Evolutionary conservation across 805 yeast species (phyloP).

Genomic region (Candida golubevii): DNA sequence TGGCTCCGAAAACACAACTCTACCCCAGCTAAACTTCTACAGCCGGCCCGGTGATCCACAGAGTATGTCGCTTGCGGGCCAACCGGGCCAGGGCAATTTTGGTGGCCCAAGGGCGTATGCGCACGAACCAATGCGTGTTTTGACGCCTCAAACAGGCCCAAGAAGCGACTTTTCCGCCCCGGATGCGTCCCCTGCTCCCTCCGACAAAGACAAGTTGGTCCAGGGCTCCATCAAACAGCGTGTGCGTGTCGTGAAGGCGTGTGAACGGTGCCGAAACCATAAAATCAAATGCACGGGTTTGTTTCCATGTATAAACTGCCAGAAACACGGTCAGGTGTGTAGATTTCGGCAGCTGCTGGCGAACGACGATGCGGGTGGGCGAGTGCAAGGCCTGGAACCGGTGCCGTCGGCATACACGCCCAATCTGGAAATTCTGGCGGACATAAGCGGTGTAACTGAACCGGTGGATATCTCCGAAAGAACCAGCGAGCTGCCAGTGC

Average conservation of each 20-base stretch:
- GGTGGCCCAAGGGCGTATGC: too few species aligned
- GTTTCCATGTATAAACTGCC: constrained; percentile 47
- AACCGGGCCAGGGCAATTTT: too few species aligned
- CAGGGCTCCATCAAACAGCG: constrained; percentile 13
- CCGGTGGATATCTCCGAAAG: too few species aligned
- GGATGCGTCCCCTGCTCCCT: background rate
- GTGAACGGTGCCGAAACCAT: constrained; percentile 51
- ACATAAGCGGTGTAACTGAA: too few species aligned
- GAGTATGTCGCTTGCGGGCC: too few species aligned
- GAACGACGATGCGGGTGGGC: background rate
- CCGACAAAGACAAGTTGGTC: background rate
- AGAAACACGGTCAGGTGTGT: constrained; percentile 34
- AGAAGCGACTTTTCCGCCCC: too few species aligned
- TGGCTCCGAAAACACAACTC: background rate
- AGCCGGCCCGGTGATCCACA: too few species aligned
- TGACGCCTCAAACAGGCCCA: too few species aligned
- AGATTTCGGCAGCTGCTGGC: constrained; percentile 13
- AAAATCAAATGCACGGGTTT: constrained; percentile 57
- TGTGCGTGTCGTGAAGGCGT: constrained; percentile 48
- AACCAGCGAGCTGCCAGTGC: too few species aligned
- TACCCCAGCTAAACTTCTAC: background rate
- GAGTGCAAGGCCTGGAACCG: background rate
- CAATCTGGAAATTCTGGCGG: too few species aligned
- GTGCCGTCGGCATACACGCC: too few species aligned
- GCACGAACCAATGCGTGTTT: too few species aligned